These are phyloP conservation scores for Calonectria pteridis DNA, from an alignment of 2,329 filamentous ascomycete genomes.

Conservation along the genomic window DNA sequence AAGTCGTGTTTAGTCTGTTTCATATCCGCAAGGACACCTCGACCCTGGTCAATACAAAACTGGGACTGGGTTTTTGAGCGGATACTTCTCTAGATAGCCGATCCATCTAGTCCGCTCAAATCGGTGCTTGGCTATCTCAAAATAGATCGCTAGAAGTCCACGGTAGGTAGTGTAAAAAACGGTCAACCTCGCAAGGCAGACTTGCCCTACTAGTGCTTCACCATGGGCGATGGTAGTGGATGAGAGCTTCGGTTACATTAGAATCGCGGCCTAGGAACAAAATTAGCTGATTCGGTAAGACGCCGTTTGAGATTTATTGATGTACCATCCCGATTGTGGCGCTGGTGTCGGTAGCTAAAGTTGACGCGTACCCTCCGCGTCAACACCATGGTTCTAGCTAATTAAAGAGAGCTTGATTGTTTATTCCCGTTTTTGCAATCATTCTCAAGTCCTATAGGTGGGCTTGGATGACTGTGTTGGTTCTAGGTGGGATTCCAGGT, in stretches of 20 bases:
- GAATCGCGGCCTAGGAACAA: background rate
- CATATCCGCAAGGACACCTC: background rate
- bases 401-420: background rate
- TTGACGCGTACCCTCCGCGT: background rate
- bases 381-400: background rate
- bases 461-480: background rate
- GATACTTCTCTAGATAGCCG: background rate
- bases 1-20: background rate
- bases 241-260: background rate
- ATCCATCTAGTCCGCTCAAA: background rate
- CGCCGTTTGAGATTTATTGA: background rate
- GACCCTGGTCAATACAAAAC: background rate
- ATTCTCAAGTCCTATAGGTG: background rate
- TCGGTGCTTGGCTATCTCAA: background rate
- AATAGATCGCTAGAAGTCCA: background rate
- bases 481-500: background rate
- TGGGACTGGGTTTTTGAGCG: background rate
- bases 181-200: background rate
- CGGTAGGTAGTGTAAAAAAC: background rate
- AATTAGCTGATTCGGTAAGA: background rate
- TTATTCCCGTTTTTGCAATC: background rate
- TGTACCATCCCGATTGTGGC: background rate
- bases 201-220: background rate
- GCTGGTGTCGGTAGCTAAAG: background rate
- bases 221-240: background rate